Percentiles rank a stretch among this genome's conserved stretches.
phyloP scores from a whole-genome alignment of 305 asterid genomes.

The Plantago rigida region DNA sequence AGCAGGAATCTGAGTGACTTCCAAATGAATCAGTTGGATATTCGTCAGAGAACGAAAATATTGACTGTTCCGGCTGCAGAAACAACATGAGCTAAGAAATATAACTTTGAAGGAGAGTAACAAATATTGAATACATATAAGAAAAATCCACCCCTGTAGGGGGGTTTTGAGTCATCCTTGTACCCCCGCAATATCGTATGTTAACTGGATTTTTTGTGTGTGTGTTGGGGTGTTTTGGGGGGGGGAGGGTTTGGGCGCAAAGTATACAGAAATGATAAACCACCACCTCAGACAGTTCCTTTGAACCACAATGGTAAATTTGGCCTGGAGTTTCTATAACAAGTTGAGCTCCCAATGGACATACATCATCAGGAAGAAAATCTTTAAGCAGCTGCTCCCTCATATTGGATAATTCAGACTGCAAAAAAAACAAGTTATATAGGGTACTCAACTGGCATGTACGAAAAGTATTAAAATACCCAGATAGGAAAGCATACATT shows the following conservation, averaged over 20 bases:
- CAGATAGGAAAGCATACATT: slow-evolving; percentile 28
- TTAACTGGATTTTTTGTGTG: no score
- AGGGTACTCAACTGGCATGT: slow-evolving; percentile 12
- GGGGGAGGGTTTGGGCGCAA: no score
- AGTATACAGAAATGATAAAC: not conserved
- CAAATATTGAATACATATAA: slow-evolving; percentile 20
- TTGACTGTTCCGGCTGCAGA: slow-evolving; percentile 37
- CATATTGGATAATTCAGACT: slow-evolving; percentile 46
- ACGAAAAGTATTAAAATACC: slow-evolving; percentile 7
- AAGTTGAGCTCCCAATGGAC: slow-evolving; percentile 51
- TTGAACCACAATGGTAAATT: slow-evolving; percentile 32
- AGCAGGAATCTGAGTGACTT: slow-evolving; percentile 41
- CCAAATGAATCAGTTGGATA: slow-evolving; percentile 44
- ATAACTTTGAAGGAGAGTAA: slow-evolving; percentile 19
- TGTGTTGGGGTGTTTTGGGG: no score
- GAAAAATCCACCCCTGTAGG: not conserved
- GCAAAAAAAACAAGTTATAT: slow-evolving; percentile 26
- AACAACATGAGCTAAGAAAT: slow-evolving; percentile 20
- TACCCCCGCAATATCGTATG: no score
- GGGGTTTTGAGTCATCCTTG: no score
- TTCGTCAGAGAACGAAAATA: slow-evolving; percentile 46
- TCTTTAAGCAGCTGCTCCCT: slow-evolving; percentile 55
- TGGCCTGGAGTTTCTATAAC: slow-evolving; percentile 38
- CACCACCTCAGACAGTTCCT: slow-evolving; percentile 48
- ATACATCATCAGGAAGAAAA: slow-evolving; percentile 60